These are phyloP conservation scores for Dothideomycetes sp. DNA, from an alignment of 2,329 filamentous ascomycete species.

Conservation along the genomic window DNA sequence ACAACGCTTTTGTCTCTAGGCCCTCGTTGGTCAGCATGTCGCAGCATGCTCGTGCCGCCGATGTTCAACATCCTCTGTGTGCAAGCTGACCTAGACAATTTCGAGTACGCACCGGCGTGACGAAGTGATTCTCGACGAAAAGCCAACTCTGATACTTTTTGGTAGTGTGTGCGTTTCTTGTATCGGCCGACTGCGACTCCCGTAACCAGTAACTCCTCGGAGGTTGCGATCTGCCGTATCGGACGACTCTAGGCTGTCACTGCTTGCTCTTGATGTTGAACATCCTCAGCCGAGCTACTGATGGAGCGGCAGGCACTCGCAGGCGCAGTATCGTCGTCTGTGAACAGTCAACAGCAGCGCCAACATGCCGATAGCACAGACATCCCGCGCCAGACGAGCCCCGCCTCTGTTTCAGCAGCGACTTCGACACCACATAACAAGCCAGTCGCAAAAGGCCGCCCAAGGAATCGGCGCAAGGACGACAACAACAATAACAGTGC, in stretches of 20 bases:
- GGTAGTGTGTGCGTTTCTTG: too few relatives aligned
- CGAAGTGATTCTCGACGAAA: too few relatives aligned
- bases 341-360: neutral
- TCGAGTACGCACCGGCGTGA: too few relatives aligned
- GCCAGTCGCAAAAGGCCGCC: slow-evolving; percentile 4
- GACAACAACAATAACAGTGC: slow-evolving; percentile 14
- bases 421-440: neutral
- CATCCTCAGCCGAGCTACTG: neutral
- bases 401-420: neutral
- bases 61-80: too few relatives aligned
- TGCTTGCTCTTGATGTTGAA: neutral
- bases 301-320: neutral
- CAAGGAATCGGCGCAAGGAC: slow-evolving; percentile 8
- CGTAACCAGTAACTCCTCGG: neutral
- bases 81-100: too few relatives aligned
- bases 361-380: too few relatives aligned
- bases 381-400: too few relatives aligned
- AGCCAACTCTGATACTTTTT: too few relatives aligned
- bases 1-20: too few relatives aligned
- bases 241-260: neutral
- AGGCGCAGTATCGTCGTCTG: neutral
- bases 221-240: neutral
- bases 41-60: too few relatives aligned
- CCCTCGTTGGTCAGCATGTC: neutral
- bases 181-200: neutral